Evolutionary conservation across 495 filamentous ascomycete species (phyloP).

Genomic region (Aspergillus mulundensis): DNA sequence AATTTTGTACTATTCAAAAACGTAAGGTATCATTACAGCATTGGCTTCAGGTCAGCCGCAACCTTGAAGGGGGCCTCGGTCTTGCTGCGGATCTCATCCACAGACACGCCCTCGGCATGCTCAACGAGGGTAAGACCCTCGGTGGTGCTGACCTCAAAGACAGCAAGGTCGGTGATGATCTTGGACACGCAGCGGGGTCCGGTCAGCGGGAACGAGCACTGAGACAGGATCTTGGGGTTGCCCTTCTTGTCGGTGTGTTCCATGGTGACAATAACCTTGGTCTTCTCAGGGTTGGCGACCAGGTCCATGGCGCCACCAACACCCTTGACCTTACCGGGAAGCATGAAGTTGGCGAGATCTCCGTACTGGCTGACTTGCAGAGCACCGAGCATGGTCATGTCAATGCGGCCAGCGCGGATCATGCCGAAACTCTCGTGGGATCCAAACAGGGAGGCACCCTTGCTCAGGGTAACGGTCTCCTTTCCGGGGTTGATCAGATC

Average conservation of each 20-base stretch:
- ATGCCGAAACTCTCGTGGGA: constrained; percentile 89
- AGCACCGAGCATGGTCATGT: constrained; percentile 84
- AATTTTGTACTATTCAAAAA: neutral
- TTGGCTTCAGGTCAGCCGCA: constrained; percentile 67
- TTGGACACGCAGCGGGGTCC: constrained; percentile 76
- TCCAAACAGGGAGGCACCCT: constrained; percentile 76
- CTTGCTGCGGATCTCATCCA: constrained; percentile 83
- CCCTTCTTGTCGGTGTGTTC: constrained; percentile 91
- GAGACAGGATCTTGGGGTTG: constrained; percentile 73
- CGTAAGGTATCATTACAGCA: constrained; percentile 49
- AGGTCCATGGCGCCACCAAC: constrained; percentile 92
- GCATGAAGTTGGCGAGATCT: constrained; percentile 55
- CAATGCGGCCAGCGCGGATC: constrained; percentile 83
- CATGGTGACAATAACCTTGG: constrained; percentile 90
- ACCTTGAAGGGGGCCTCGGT: constrained; percentile 82
- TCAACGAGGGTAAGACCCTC: constrained; percentile 76
- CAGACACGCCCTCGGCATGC: constrained; percentile 74
- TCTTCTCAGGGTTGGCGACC: constrained; percentile 74
- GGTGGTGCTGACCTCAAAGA: constrained; percentile 79
- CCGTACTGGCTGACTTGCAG: constrained; percentile 82
- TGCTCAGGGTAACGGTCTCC: constrained; percentile 80
- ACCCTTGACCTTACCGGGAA: constrained; percentile 91
- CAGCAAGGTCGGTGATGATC: constrained; percentile 85
- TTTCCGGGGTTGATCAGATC: constrained; percentile 93
- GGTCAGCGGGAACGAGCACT: constrained; percentile 83